A percentile compares a stretch with the other conserved stretches of the same genome.
Conservation (phyloP, 2,329 filamentous ascomycete species). For the Aureobasidium namibiae region DNA sequence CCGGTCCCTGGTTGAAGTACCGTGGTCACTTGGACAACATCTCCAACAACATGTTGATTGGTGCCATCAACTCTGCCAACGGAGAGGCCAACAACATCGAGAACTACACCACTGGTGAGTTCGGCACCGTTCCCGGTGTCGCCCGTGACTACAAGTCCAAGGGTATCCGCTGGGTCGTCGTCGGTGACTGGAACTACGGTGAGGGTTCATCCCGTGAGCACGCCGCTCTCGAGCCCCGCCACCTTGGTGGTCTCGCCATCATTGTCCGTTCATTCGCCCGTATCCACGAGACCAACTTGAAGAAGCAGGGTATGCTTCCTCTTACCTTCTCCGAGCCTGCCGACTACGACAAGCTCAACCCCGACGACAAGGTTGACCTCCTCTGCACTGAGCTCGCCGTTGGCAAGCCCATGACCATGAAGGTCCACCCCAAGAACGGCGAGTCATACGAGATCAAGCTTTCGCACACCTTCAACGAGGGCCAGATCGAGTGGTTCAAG, state of each 20-base stretch:
- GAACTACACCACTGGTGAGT: constrained; percentile 78
- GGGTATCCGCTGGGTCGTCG: constrained; percentile 91
- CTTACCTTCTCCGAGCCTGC: constrained; percentile 89
- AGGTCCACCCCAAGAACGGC: constrained; percentile 77
- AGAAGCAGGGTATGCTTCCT: constrained; percentile 99
- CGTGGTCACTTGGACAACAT: constrained; percentile 98
- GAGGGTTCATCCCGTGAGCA: constrained; percentile 98
- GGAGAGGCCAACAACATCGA: constrained; percentile 95
- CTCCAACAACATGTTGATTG: constrained; percentile 99
- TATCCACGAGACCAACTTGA: constrained; percentile 99
- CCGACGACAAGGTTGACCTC: constrained; percentile 86
- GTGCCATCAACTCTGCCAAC: constrained; percentile 92
- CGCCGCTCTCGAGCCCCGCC: constrained; percentile 92
- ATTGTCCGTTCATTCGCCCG: constrained; percentile 93
- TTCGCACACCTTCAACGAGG: constrained; percentile 94
- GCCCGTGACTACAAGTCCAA: constrained; percentile 98
- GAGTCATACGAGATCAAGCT: constrained; percentile 73
- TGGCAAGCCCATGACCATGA: constrained; percentile 86
- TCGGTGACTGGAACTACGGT: constrained; percentile 99
- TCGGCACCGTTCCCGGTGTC: constrained; percentile 81
- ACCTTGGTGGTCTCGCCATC: constrained; percentile 94
- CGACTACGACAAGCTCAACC: constrained; percentile 95
- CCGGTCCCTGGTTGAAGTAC: constrained; percentile 96
- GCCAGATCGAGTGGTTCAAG: constrained; percentile 98
- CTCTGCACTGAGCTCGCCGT: constrained; percentile 82